Evolutionary conservation across 257 asterid genomes (phyloP).

Genomic region (Penstemon davidsonii): DNA sequence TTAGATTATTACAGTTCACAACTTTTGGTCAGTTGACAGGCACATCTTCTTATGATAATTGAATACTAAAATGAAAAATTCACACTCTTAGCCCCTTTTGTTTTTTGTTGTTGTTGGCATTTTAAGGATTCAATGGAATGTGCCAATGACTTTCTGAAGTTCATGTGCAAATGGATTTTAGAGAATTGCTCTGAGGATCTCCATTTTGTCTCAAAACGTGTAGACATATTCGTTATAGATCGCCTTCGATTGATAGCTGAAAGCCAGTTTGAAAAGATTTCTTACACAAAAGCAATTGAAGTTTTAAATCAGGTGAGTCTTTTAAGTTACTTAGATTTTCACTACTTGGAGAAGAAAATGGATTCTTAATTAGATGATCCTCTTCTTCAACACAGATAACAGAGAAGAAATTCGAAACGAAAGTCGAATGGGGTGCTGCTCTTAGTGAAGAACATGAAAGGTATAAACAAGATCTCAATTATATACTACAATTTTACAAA

Average conservation of each 20-base stretch:
- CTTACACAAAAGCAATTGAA: constrained; percentile 70
- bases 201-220: constrained; percentile 55
- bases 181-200: constrained; percentile 69
- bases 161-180: constrained; percentile 56
- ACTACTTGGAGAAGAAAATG: not conserved
- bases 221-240: constrained; percentile 51
- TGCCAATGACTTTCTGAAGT: constrained; percentile 72
- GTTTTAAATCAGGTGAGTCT: constrained; percentile 55
- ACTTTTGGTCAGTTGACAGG: too few relatives aligned
- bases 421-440: constrained; percentile 63
- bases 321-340: not conserved
- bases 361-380: not conserved
- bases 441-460: constrained; percentile 84
- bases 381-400: constrained; percentile 40
- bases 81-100: not conserved
- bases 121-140: constrained; percentile 82
- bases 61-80: not conserved
- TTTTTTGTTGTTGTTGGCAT: not conserved
- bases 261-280: constrained; percentile 50
- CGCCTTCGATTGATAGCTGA: constrained; percentile 48
- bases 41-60: too few relatives aligned
- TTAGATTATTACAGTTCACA: too few relatives aligned
- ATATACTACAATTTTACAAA: not conserved
- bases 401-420: constrained; percentile 38
- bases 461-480: constrained; percentile 30